Evolutionary conservation across 1,284 basidiomycete genomes (phyloP).

Genomic region (Cronartium ribicola): DNA sequence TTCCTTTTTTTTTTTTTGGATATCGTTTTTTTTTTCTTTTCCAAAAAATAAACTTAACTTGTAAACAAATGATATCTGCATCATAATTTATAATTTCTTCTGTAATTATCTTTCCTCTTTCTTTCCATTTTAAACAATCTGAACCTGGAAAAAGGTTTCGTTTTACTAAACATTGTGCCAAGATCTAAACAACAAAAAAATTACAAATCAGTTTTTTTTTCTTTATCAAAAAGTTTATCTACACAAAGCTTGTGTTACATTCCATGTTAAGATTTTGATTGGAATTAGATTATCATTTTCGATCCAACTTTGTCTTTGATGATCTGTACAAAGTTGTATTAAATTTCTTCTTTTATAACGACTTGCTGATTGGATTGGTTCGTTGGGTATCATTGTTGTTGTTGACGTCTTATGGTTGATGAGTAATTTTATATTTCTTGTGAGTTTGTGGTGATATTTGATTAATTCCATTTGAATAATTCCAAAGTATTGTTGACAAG

Average conservation of each 20-base stretch:
- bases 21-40: too few relatives aligned
- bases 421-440: too few relatives aligned
- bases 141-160: conserved; percentile 33
- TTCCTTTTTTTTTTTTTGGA: not conserved
- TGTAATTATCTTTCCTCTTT: conserved; percentile 29
- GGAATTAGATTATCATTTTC: not conserved
- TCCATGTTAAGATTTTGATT: conserved; percentile 39
- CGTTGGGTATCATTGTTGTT: too few relatives aligned
- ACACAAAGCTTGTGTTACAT: conserved; percentile 7
- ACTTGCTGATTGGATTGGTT: too few relatives aligned
- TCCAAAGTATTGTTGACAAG: too few relatives aligned
- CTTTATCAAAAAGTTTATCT: not conserved
- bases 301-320: not conserved
- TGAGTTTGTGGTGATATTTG: too few relatives aligned
- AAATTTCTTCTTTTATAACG: not conserved
- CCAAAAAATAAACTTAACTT: conserved; percentile 18
- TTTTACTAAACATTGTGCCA: conserved; percentile 39
- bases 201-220: not conserved
- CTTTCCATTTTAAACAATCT: conserved; percentile 41
- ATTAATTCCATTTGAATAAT: too few relatives aligned
- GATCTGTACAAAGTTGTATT: not conserved
- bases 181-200: conserved; percentile 13
- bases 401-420: too few relatives aligned
- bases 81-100: conserved; percentile 31
- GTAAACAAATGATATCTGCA: conserved; percentile 32